These are phyloP conservation scores for Bauhinia variegata DNA, from an alignment of 306 rosid genomes.

Conservation along the genomic window DNA sequence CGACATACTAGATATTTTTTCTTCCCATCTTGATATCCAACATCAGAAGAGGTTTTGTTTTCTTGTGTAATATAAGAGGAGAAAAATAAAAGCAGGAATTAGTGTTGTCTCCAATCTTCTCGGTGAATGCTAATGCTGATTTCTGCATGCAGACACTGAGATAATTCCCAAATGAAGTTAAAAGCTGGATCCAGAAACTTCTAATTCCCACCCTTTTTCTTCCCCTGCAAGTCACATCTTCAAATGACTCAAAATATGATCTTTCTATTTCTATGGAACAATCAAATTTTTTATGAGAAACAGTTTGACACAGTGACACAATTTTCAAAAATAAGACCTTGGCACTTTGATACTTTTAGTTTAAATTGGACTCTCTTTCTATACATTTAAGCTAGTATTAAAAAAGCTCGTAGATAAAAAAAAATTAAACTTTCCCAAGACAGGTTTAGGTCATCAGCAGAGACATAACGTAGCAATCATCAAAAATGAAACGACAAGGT, in stretches of 20 bases:
- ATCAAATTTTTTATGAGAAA: no score
- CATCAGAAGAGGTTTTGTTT: no score
- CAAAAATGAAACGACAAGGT: no score
- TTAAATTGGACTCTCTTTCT: no score
- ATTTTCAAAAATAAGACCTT: no score
- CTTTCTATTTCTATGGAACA: not conserved
- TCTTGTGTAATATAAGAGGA: no score
- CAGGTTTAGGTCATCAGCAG: not conserved
- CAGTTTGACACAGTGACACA: no score
- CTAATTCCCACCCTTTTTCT: not conserved
- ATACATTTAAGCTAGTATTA: no score
- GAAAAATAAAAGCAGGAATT: conserved; percentile 1
- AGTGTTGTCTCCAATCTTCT: not conserved
- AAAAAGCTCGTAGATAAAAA: no score
- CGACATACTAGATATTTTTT: no score
- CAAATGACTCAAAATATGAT: not conserved
- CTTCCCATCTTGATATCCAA: not conserved
- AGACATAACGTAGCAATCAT: no score
- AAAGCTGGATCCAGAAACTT: not conserved
- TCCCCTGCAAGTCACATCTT: not conserved
- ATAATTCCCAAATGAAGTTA: conserved; percentile 14
- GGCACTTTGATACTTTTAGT: no score
- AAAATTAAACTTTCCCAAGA: not conserved
- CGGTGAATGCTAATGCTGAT: not conserved
- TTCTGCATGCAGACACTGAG: conserved; percentile 12